Evolutionary conservation across 495 filamentous ascomycete genomes (phyloP), one percentile per base, ranked within the genome.

Genomic region (Podospora pseudopauciseta): DNA sequence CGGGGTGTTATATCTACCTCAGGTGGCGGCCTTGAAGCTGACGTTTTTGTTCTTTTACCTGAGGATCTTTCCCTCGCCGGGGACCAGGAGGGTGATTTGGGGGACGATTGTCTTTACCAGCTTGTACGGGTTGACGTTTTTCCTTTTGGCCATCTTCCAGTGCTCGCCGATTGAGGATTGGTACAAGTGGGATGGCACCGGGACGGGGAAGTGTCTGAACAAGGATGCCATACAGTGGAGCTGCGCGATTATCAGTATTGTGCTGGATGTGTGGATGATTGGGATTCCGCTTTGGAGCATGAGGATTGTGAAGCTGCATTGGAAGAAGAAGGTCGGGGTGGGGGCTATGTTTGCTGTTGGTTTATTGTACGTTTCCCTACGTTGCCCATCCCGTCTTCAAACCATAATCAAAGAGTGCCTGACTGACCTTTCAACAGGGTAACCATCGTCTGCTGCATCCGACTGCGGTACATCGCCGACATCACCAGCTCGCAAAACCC

Each of bases 321-420:
- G 72, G 72, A 76, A 75, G 68, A 80, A 79, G 68, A 79, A 75
- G 72, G 65, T 79, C 53, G 69, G 69, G 62, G 68, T 77, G 7
- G 60, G 32, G 4, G 13, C 80, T 26, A 80, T 82, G 79, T 80
- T 82, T 65, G 63, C 68, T 34, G 68, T 81, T 16, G 80, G 80
- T n/a, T 73, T 74, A n/a, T 71, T 75, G 80, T 81, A 67, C 63
- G 76, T 73, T 30, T 1, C 1, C 23, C 23, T 23, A 23, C 23
- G 23, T 23, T 23, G 23, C 23, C 23, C 23, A 23, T 23, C 23
- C 23, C 23, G 23, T 0, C 23, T 23, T 23, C 23, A 23, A 23
- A 23, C 23, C 23, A 0, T 23, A 23, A 23, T 23, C 23, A 23
- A 23, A 23, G 23, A 23, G 23, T 23, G 23, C 23, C 23, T 18